These are phyloP conservation scores for Emergomyces africanus DNA, from an alignment of 2,329 filamentous ascomycete genomes.

Conservation along the genomic window DNA sequence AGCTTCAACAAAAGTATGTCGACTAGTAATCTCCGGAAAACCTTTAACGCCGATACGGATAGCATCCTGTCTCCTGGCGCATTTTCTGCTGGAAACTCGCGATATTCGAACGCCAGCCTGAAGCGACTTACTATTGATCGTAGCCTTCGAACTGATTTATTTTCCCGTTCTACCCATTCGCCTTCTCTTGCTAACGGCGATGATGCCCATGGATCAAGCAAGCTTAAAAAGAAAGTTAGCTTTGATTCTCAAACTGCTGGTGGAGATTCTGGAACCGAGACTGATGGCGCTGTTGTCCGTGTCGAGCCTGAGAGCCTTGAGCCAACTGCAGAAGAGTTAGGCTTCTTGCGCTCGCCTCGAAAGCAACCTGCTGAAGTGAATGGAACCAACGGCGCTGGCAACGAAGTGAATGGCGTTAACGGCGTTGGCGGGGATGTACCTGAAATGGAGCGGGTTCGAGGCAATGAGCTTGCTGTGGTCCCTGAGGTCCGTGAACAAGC, in stretches of 20 bases:
- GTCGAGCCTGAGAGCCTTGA: conserved; percentile 39
- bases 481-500: conserved; percentile 48
- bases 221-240: conserved; percentile 67
- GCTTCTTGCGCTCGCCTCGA: conserved; percentile 45
- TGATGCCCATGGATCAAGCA: conserved; percentile 25
- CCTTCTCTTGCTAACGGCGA: conserved; percentile 27
- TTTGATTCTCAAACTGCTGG: conserved; percentile 60
- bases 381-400: conserved; percentile 11
- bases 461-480: conserved; percentile 67
- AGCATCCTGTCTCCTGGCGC: conserved; percentile 78
- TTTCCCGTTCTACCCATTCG: conserved; percentile 31
- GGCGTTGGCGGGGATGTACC: conserved; percentile 23
- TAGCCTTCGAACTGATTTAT: conserved; percentile 57
- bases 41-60: conserved; percentile 61
- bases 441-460: conserved; percentile 59
- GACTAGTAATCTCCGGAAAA: conserved; percentile 70
- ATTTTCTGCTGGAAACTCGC: conserved; percentile 57
- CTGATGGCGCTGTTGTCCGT: conserved; percentile 40
- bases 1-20: conserved; percentile 79
- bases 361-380: conserved; percentile 34
- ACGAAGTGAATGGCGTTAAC: conserved; percentile 20
- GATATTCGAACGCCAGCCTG: conserved; percentile 56
- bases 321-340: conserved; percentile 46
- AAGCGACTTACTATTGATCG: conserved; percentile 92
- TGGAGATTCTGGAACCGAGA: conserved; percentile 19